Evolutionary conservation across 2,329 filamentous ascomycete genomes (phyloP).

Genomic region (Pestalotiopsis sp.): DNA sequence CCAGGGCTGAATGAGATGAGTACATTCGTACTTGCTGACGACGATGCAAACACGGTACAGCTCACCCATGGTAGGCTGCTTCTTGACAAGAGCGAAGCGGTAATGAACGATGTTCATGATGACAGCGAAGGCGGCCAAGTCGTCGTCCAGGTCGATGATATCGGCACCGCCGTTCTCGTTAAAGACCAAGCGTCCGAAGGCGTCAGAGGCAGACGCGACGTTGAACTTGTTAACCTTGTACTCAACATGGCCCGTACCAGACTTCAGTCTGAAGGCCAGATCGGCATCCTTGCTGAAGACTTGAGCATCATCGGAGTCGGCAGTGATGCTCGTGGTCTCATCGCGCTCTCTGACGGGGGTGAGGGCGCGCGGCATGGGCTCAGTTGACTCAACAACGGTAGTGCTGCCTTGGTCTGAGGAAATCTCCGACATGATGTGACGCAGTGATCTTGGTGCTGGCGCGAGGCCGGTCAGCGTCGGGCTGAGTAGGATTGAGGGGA

Average conservation of each 20-base stretch:
- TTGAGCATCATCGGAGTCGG: neutral
- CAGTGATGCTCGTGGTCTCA: neutral
- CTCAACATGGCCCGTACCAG: neutral
- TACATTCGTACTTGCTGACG: constrained; percentile 20
- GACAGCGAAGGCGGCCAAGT: constrained; percentile 18
- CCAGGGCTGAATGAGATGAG: constrained; percentile 26
- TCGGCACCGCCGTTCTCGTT: constrained; percentile 3
- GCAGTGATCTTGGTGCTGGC: neutral
- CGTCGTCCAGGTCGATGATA: constrained; percentile 17
- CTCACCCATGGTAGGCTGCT: constrained; percentile 16
- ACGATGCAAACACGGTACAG: constrained; percentile 22
- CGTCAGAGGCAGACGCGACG: constrained; percentile 13
- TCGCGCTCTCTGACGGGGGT: neutral
- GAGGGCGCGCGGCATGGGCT: neutral
- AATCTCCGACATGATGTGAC: neutral
- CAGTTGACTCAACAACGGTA: neutral
- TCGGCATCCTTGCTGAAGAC: neutral
- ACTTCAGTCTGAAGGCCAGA: neutral
- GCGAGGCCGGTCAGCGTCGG: neutral
- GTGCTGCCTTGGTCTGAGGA: neutral
- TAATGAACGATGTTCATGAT: constrained; percentile 26
- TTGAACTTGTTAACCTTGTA: constrained; percentile 6
- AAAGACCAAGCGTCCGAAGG: constrained; percentile 21
- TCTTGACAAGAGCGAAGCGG: constrained; percentile 20
- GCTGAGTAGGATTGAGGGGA: neutral